Evolutionary conservation across 352 stramenopile species (phyloP), one percentile per base, ranked within the genome.

Genomic region (Peronospora destructor): DNA sequence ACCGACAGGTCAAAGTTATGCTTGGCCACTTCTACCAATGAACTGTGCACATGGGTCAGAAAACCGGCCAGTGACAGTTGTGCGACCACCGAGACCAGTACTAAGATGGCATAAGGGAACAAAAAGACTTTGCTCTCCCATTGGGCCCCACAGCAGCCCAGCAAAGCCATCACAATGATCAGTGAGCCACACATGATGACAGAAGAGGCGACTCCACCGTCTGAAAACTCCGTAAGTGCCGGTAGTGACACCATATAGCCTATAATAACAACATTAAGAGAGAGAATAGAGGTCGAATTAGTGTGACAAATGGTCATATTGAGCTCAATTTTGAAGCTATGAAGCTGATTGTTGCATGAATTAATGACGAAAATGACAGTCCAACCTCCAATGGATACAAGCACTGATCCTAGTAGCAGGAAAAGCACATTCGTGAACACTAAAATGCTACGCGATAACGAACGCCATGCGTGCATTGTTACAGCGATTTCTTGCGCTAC

Each of bases 401-500:
- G 78, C 32, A 91, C 78, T 3, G 74, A 73, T 56, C 81, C 81
- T n/a, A 91, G 62, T 29, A 88, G 59, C 45, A 91, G 61, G 68
- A 91, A 91, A 38, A 91, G 72, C 66, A 91, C 78, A 62, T 91
- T 91, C n/a, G 77, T 90, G 61, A 91, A 91, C 49, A 91, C 80
- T 42, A 91, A 66, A 42, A 91, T 76, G 49, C 78, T 84, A 26
- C 81, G 72, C 44, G 75, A 84, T 26, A 91, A 63, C 36, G 73
- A 84, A 29, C 81, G 76, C 78, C 81, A 91, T 46, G 65, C 66
- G 51, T 65, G 66, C 67, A 82, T 76, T 11, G 34, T 56, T 34
- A 30, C 3, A 4, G 13, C 2, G n/a, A 13, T 51, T 61, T 36
- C 56, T 59, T 42, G 45, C 17, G 14, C 11, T 48, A 16, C 33